phyloP scores from a whole-genome alignment of 768 basidiomycete genomes.

The Tulasnella sp. region DNA sequence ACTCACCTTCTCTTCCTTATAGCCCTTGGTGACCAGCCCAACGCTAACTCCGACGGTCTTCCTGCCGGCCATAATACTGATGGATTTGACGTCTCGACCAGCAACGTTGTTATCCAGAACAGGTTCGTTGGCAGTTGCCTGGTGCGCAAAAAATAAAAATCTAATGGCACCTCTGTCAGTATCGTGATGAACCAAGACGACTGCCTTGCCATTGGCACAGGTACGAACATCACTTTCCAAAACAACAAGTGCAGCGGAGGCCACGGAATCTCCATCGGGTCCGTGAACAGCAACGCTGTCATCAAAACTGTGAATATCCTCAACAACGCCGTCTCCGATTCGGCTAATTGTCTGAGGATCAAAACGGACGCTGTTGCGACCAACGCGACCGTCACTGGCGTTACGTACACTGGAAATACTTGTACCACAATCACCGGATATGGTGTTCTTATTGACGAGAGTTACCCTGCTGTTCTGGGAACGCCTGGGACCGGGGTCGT shows the following conservation, averaged over 20 bases:
- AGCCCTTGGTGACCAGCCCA: conserved; percentile 45
- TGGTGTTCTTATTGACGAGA: conserved; percentile 50
- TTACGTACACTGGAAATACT: conserved; percentile 32
- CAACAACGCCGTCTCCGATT: conserved; percentile 44
- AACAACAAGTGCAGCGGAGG: conserved; percentile 45
- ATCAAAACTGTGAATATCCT: conserved; percentile 40
- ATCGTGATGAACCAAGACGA: conserved; percentile 37
- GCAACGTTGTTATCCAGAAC: conserved; percentile 15
- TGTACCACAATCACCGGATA: conserved; percentile 36
- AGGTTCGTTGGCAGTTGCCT: conserved; percentile 5
- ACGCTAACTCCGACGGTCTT: conserved; percentile 39
- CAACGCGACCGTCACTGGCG: conserved; percentile 19
- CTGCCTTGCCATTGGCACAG: too few species aligned
- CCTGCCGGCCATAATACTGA: conserved; percentile 32
- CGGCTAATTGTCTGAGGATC: too few species aligned
- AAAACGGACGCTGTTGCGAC: conserved; percentile 20
- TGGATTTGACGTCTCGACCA: conserved; percentile 19
- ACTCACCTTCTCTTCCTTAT: conserved; percentile 31
- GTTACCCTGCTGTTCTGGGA: conserved; percentile 43
- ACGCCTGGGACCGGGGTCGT: conserved; percentile 45
- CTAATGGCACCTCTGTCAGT: conserved; percentile 14
- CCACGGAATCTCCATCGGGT: conserved; percentile 57
- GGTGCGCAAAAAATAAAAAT: background rate
- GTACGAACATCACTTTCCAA: conserved; percentile 29
- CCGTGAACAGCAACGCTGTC: conserved; percentile 36